Conservation (phyloP, 129 eudicot genomes). For the Oenanthe sinensis region DNA sequence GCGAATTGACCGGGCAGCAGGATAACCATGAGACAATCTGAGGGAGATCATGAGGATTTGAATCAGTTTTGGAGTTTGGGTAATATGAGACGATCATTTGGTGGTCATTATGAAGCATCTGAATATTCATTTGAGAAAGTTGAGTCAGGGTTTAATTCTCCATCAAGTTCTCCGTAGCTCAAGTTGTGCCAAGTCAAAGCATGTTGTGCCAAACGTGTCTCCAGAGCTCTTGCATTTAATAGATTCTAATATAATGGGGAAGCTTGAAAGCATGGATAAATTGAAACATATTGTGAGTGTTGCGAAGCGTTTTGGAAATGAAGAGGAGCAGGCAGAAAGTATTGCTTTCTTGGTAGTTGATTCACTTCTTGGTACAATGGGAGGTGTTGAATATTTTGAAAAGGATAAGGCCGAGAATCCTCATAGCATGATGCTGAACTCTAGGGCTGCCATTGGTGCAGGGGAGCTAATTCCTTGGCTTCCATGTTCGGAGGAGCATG, state of each 20-base stretch:
- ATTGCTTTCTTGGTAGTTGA: constrained; percentile 79
- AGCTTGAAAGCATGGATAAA: constrained; percentile 70
- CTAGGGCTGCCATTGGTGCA: constrained; percentile 89
- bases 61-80: constrained; percentile 23
- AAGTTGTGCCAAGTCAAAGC: constrained; percentile 57
- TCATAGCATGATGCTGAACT: constrained; percentile 95
- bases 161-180: constrained; percentile 34
- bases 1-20: too few relatives aligned
- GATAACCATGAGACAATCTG: too few relatives aligned
- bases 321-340: constrained; percentile 54
- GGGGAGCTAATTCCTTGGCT: constrained; percentile 96
- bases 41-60: constrained; percentile 16
- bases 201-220: constrained; percentile 65
- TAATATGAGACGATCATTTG: constrained; percentile 29
- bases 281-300: constrained; percentile 79
- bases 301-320: constrained; percentile 59
- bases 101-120: constrained; percentile 41
- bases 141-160: constrained; percentile 33
- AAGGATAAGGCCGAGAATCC: constrained; percentile 91
- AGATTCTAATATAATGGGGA: constrained; percentile 97
- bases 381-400: constrained; percentile 97
- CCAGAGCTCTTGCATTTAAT: constrained; percentile 97
- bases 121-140: constrained; percentile 28
- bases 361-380: constrained; percentile 99
- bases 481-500: constrained; percentile 57